A percentile compares a stretch with the other conserved stretches of the same genome.
Conservation (phyloP, 2,329 filamentous ascomycete genomes). For the Hypoxylon sp. region DNA sequence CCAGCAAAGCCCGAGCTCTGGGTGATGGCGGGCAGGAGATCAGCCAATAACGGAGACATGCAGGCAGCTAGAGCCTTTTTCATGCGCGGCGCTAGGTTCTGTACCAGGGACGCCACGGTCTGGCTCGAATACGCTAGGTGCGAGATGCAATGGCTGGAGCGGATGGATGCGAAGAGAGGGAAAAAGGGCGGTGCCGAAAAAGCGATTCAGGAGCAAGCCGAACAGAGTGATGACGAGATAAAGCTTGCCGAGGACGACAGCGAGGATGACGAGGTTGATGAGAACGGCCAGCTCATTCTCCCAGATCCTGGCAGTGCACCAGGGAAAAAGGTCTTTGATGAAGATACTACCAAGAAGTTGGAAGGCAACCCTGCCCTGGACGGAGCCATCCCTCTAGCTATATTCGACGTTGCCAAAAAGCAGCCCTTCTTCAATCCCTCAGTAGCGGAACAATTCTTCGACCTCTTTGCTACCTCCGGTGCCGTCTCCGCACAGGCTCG, state of each 20-base stretch:
- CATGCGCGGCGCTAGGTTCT: slow-evolving; percentile 91
- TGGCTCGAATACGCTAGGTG: slow-evolving; percentile 93
- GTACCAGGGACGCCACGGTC: slow-evolving; percentile 76
- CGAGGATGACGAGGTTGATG: slow-evolving; percentile 59
- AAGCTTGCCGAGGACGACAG: slow-evolving; percentile 59
- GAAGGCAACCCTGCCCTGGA: slow-evolving; percentile 84
- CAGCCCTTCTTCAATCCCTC: slow-evolving; percentile 76
- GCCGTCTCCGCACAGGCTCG: slow-evolving; percentile 72
- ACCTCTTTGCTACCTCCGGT: slow-evolving; percentile 79
- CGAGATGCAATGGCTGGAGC: slow-evolving; percentile 92
- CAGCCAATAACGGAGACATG: slow-evolving; percentile 88
- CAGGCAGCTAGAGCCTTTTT: slow-evolving; percentile 85
- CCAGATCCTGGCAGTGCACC: slow-evolving; percentile 59
- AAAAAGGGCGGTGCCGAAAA: slow-evolving; percentile 59
- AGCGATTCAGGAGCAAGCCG: slow-evolving; percentile 67
- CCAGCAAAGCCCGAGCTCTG: slow-evolving; percentile 86
- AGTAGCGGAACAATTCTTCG: slow-evolving; percentile 82
- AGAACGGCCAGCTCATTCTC: slow-evolving; percentile 56
- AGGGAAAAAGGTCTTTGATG: slow-evolving; percentile 60
- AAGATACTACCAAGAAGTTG: slow-evolving; percentile 64
- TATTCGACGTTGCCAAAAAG: slow-evolving; percentile 88
- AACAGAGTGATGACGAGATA: slow-evolving; percentile 62
- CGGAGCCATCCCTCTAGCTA: slow-evolving; percentile 92
- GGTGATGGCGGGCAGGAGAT: slow-evolving; percentile 83
- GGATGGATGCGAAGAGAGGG: slow-evolving; percentile 78